Evolutionary conservation across 164 flowering plant species (phyloP).

Genomic region (Litsea cubeba): DNA sequence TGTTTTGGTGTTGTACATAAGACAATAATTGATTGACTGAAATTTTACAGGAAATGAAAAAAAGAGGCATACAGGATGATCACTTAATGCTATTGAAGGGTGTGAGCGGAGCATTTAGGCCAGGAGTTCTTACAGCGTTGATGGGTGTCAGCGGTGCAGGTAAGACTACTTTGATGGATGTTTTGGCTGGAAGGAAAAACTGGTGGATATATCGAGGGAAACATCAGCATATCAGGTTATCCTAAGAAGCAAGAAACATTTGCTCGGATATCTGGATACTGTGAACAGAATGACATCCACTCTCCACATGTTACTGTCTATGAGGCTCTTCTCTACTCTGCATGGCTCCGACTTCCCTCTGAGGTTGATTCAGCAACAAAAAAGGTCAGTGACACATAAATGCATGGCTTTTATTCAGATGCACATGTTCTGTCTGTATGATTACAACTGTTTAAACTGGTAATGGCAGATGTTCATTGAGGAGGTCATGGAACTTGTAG

Average conservation of each 20-base stretch:
- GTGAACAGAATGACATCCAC: conserved; percentile 53
- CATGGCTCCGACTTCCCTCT: conserved; percentile 44
- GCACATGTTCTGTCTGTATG: background rate
- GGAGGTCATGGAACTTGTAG: conserved; percentile 56
- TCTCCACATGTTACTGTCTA: conserved; percentile 43
- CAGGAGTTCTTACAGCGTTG: conserved; percentile 51
- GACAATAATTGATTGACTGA: no score
- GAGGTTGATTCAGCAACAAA: conserved; percentile 24
- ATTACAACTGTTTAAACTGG: background rate
- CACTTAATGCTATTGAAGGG: conserved; percentile 32
- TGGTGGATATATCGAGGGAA: conserved; percentile 42
- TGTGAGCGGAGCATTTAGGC: conserved; percentile 45
- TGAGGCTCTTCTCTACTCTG: conserved; percentile 43
- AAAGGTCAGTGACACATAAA: conserved; percentile 21
- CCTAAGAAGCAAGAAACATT: conserved; percentile 51
- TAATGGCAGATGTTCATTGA: conserved; percentile 44
- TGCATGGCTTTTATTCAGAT: background rate
- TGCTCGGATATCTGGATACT: conserved; percentile 48
- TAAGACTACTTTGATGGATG: conserved; percentile 51
- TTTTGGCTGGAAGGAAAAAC: conserved; percentile 53
- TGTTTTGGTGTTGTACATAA: background rate
- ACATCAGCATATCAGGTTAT: conserved; percentile 41
- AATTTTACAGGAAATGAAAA: conserved; percentile 36
- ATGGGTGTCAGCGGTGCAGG: conserved; percentile 66
- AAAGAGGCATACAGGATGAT: conserved; percentile 27